phyloP scores from a whole-genome alignment of 2,329 filamentous ascomycete genomes.

The Thielaviopsis ethacetica region DNA sequence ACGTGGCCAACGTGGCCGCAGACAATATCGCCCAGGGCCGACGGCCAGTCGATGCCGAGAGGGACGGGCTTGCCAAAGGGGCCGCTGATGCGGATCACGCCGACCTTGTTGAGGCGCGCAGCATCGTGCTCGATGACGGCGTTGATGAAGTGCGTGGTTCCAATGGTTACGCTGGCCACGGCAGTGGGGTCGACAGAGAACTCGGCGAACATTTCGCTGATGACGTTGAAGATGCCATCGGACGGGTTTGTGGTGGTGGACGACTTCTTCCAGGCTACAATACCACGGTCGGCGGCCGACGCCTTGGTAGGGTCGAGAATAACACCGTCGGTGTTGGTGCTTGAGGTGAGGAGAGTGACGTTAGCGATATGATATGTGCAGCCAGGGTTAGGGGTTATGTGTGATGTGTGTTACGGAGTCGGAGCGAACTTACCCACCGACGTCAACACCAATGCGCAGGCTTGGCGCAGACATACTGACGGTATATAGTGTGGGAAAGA shows the following conservation, averaged over 20 bases:
- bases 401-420: background rate
- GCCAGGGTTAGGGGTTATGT: background rate
- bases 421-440: slow-evolving; percentile 18
- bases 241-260: slow-evolving; percentile 32
- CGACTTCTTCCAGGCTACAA: slow-evolving; percentile 24
- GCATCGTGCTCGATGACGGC: slow-evolving; percentile 38
- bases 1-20: slow-evolving; percentile 29
- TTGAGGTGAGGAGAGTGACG: background rate
- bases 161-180: slow-evolving; percentile 34
- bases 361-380: too few relatives aligned
- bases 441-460: slow-evolving; percentile 23
- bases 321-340: slow-evolving; percentile 39
- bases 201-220: slow-evolving; percentile 26
- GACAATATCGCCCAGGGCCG: slow-evolving; percentile 29
- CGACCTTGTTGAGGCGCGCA: slow-evolving; percentile 30
- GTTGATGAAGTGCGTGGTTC: slow-evolving; percentile 42
- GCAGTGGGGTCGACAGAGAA: slow-evolving; percentile 19
- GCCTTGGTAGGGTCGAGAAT: slow-evolving; percentile 27
- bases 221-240: slow-evolving; percentile 28
- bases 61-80: slow-evolving; percentile 30
- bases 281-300: background rate
- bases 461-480: slow-evolving; percentile 12
- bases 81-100: slow-evolving; percentile 33
- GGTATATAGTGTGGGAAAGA: background rate
- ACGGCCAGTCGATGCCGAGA: slow-evolving; percentile 37